A percentile compares a stretch with the other conserved stretches of the same genome.
These are phyloP conservation scores for Ceratocystis smalleyi DNA, from an alignment of 2,329 filamentous ascomycete genomes.

Conservation along the genomic window DNA sequence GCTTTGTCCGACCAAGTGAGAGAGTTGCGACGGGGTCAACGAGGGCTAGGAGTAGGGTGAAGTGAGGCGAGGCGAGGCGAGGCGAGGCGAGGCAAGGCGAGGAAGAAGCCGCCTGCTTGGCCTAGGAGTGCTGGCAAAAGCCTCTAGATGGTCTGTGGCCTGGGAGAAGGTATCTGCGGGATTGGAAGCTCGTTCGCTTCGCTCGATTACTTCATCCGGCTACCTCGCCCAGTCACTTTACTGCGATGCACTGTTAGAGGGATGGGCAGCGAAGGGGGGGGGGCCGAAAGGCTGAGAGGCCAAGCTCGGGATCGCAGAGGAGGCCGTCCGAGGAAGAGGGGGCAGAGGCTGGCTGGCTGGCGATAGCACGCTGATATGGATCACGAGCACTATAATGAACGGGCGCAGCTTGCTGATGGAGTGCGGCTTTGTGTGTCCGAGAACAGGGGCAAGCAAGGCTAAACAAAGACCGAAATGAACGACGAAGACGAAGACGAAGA, in stretches of 20 bases:
- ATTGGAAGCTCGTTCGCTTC: not conserved
- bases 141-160: not conserved
- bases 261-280: not conserved
- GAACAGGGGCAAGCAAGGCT: too few species aligned
- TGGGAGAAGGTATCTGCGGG: not conserved
- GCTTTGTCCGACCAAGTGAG: too few species aligned
- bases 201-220: too few species aligned
- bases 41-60: too few species aligned
- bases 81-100: not conserved
- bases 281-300: not conserved
- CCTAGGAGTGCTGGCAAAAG: not conserved
- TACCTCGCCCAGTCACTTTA: too few species aligned
- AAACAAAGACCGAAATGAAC: too few species aligned
- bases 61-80: not conserved
- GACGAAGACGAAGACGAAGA: too few species aligned
- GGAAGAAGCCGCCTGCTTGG: not conserved
- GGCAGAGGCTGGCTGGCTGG: not conserved
- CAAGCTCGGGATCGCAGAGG: not conserved
- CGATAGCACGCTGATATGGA: not conserved
- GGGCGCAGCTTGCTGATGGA: too few species aligned
- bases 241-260: not conserved
- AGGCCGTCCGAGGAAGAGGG: not conserved
- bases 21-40: too few species aligned
- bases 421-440: too few species aligned
- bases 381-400: too few species aligned